Base-by-base conservation (phyloP, 129 eudicot genomes). In the Lactuca sativa region DNA sequence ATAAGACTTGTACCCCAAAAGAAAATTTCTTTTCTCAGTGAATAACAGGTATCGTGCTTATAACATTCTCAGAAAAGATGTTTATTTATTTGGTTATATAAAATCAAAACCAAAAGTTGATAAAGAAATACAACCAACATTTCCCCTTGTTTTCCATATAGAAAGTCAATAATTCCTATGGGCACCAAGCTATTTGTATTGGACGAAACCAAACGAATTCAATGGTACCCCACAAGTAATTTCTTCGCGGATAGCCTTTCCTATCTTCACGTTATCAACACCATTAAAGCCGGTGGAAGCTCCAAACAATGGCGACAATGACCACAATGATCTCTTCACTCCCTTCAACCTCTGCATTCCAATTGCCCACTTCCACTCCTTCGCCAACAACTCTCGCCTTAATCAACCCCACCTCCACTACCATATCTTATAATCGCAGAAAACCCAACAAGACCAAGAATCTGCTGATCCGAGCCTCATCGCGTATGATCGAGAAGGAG, bases 401-500 rank as follows among this genome's bases (percentile, higher is more conserved):
- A 7, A 11, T 14, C 53, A 81, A 30, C 61, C 4, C 76, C 12
- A 36, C 25, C 56, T 47, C 78, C 12, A 67, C 58, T 9, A 16
- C 62, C 63, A 60, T 37, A 43, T 60, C 67, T 0, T 60, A 44
- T 53, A 55, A 15, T 25, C 66, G 61, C 55, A 79, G 30, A 62
- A 79, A 56, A 43, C 73, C 54, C 37, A 65, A 43, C 59, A 47
- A 32, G 5, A 44, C 5, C 67, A 67, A 7, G 9, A 38, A 5
- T 2, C 69, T 36, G 6, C 63, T 15, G 21, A 62, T 79, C 6
- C 78, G 80, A 10, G 78, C 93, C 13, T 77, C 88, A 13, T 74
- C 84, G 6, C 78, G 56, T 11, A 84, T 90, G 88, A 89, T 93
- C 34, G 99, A 90, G 41, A 93, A 93, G 75, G 99, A 93, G 55